Evolutionary conservation across 2,329 filamentous ascomycete genomes (phyloP), one percentile per base, ranked within the genome.

Genomic region (Leptosphaerulina australis): DNA sequence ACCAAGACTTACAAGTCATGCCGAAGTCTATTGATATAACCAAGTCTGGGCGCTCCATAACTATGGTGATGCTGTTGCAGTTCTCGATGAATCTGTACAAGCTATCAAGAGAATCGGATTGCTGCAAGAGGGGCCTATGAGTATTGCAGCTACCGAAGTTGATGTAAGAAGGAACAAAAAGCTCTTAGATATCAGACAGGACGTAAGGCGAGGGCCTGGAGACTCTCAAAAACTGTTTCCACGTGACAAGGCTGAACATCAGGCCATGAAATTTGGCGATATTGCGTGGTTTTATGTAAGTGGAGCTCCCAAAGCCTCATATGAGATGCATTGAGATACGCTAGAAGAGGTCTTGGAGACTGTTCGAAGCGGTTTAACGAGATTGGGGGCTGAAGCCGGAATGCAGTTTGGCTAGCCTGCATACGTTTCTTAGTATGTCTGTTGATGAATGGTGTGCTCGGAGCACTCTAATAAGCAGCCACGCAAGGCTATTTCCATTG

Each of bases 11-110:
- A 72, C 70, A 71, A 11, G 70, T 72, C 70, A 72, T 73, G 9
- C 71, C 71, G 52, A 72, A 59, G 51, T 73, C 68, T 20, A 71
- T 55, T 3, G 63, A 66, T 29, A 72, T 55, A 4, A 71, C 60
- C 66, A 71, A 63, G 17, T 73, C 64, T 24, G 68, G 68, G 6
- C 37, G 30, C 25, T 37, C 31, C 45, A 43, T 49, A 0, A 8
- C n/a, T n/a, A n/a, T n/a, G n/a, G n/a, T n/a, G n/a, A n/a, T n/a
- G n/a, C n/a, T n/a, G n/a, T 41, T 31, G 18, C 29, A 25, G 24
- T 25, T 25, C 6, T 25, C 11, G 24, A 25, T n/a, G n/a, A n/a
- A n/a, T n/a, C n/a, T n/a, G n/a, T n/a, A n/a, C n/a, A n/a, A n/a
- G n/a, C n/a, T n/a, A n/a, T n/a, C n/a, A n/a, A n/a, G n/a, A n/a